A percentile compares a stretch with the other conserved stretches of the same genome.
Evolutionary conservation across 169 alveolate genomes (phyloP).

Genomic region (Cryptosporidium ryanae): DNA sequence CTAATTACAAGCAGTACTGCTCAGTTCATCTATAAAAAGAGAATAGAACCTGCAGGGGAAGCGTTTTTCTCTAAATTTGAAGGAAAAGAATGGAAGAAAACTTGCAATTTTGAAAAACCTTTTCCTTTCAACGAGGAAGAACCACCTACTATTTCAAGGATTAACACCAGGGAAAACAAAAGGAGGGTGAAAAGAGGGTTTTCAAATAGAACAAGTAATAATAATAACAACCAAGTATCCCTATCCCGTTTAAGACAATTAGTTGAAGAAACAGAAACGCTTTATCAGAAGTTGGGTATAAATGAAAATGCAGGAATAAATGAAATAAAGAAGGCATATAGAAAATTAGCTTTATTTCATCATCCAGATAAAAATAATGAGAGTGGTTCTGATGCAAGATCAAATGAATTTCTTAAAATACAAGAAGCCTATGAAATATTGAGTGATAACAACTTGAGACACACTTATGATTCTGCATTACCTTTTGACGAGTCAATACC

Average conservation of each 20-base stretch:
- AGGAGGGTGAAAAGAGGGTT: not conserved
- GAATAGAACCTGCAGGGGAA: slow-evolving; percentile 63
- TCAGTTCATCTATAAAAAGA: slow-evolving; percentile 16
- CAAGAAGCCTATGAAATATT: slow-evolving; percentile 93
- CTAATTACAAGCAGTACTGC: slow-evolving; percentile 48
- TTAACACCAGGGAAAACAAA: not conserved
- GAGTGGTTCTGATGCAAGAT: slow-evolving; percentile 12
- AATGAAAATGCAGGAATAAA: slow-evolving; percentile 75
- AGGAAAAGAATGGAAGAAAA: not conserved
- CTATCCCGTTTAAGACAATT: slow-evolving; percentile 35
- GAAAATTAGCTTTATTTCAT: slow-evolving; percentile 76
- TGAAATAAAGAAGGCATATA: slow-evolving; percentile 82
- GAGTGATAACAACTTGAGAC: slow-evolving; percentile 87
- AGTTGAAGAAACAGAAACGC: slow-evolving; percentile 36
- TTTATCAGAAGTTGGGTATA: slow-evolving; percentile 80
- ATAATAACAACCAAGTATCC: not conserved
- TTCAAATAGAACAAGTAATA: slow-evolving; percentile 17
- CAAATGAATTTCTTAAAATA: slow-evolving; percentile 83
- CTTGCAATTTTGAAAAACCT: not conserved
- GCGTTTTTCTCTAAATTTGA: slow-evolving; percentile 56
- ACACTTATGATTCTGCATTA: slow-evolving; percentile 91
- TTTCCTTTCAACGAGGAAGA: not conserved
- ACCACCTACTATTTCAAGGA: not conserved
- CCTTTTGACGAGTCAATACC: slow-evolving; percentile 95
- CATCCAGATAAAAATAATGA: slow-evolving; percentile 85